A percentile compares a stretch with the other conserved stretches of the same genome.
Evolutionary conservation across 2,329 filamentous ascomycete species (phyloP).

Genomic region (Aspergillus fischeri): DNA sequence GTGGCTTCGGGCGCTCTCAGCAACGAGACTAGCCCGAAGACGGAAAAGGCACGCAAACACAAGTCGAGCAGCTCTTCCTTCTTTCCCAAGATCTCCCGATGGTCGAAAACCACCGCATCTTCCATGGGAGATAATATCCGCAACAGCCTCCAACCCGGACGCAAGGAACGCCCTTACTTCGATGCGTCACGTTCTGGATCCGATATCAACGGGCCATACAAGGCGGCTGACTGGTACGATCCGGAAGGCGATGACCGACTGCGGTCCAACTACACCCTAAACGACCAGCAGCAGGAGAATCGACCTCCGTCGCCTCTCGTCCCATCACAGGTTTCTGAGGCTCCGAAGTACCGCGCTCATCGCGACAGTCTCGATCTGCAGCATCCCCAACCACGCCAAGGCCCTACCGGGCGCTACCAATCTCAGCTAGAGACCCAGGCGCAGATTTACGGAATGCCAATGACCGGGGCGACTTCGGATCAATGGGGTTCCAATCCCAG

Average conservation of each 20-base stretch:
- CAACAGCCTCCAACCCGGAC: conserved; percentile 53
- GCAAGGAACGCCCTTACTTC: conserved; percentile 59
- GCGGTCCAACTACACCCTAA: conserved; percentile 41
- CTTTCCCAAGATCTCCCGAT: conserved; percentile 91
- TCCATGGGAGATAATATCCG: conserved; percentile 76
- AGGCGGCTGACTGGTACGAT: conserved; percentile 42
- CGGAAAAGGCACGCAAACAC: conserved; percentile 76
- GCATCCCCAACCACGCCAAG: conserved; percentile 61
- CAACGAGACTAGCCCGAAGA: conserved; percentile 72
- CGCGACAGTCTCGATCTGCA: conserved; percentile 61
- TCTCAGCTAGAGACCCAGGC: conserved; percentile 59
- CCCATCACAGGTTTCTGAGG: conserved; percentile 53
- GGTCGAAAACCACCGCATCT: conserved; percentile 94
- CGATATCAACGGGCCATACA: conserved; percentile 63
- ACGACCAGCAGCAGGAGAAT: conserved; percentile 40
- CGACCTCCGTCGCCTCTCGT: conserved; percentile 59
- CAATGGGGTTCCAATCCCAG: conserved; percentile 45
- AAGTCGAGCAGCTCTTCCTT: conserved; percentile 78
- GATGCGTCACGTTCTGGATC: conserved; percentile 72
- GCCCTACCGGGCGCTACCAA: conserved; percentile 59
- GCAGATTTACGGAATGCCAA: conserved; percentile 43
- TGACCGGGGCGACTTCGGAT: conserved; percentile 30
- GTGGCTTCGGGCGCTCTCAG: conserved; percentile 51
- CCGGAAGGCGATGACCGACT: conserved; percentile 44
- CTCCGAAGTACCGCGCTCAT: conserved; percentile 63